Evolutionary conservation across 1,139 yeast genomes (phyloP).

Genomic region (Suhomyces terraborum): DNA sequence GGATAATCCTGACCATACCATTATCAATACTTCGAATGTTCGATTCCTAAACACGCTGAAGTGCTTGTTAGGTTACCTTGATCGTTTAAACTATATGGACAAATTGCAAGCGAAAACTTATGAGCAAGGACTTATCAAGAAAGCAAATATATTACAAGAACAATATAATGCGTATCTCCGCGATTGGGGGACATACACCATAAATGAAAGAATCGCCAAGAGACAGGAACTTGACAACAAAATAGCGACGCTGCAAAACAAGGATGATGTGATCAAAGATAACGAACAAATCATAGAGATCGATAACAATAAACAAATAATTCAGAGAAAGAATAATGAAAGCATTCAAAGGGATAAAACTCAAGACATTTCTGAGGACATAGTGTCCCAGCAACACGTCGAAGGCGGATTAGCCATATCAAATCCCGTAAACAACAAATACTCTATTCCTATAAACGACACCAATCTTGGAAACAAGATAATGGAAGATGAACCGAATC

Average conservation of each 20-base stretch:
- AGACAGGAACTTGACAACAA: no score
- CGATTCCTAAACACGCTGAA: not conserved
- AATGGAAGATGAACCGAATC: not conserved
- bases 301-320: no score
- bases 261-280: no score
- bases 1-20: not conserved
- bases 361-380: no score
- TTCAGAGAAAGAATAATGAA: not conserved
- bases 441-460: not conserved
- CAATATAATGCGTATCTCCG: not conserved
- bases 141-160: not conserved
- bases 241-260: no score
- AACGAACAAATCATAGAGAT: no score
- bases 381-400: not conserved
- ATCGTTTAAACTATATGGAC: not conserved
- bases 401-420: not conserved
- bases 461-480: not conserved
- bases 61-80: not conserved
- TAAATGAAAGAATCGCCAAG: not conserved
- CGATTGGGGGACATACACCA: not conserved
- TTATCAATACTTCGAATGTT: not conserved
- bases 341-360: no score
- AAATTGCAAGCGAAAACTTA: not conserved
- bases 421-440: not conserved
- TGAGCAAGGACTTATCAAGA: not conserved